Conservation (phyloP, 371 early-diverging fungal species). For the Mortierella sp. region DNA sequence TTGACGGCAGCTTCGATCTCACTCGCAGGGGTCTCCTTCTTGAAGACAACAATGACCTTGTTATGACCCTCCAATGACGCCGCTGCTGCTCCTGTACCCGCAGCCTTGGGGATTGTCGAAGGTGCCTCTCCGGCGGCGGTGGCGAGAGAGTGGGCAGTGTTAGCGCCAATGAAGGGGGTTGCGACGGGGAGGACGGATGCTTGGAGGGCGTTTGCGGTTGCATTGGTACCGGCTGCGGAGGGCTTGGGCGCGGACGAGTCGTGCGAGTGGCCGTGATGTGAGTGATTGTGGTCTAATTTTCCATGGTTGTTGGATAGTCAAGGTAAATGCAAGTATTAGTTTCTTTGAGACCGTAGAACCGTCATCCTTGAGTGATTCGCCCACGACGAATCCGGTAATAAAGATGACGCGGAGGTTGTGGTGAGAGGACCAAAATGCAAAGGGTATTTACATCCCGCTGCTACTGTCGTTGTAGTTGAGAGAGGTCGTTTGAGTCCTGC, state of each 20-base stretch:
- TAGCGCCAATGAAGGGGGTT: constrained; percentile 6
- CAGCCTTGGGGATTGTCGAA: background rate
- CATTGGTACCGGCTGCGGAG: background rate
- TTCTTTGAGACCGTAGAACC: too few species aligned
- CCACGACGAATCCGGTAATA: background rate
- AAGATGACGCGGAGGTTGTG: too few species aligned
- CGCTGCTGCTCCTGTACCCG: background rate
- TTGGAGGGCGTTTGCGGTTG: constrained; percentile 16
- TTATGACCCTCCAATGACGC: constrained; percentile 7
- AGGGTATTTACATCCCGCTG: constrained; percentile 13
- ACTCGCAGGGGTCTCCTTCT: constrained; percentile 59
- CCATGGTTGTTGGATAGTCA: background rate
- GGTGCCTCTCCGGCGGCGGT: constrained; percentile 7
- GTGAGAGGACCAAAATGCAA: background rate
- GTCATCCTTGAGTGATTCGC: background rate
- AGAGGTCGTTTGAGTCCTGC: constrained; percentile 2
- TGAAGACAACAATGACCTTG: constrained; percentile 51
- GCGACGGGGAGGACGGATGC: constrained; percentile 29
- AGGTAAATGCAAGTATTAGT: too few species aligned
- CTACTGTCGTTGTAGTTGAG: background rate
- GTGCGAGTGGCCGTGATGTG: background rate
- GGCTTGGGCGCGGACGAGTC: background rate
- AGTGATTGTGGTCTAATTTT: background rate
- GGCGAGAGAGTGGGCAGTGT: constrained; percentile 13
- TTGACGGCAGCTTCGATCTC: constrained; percentile 61